Base-by-base conservation (phyloP, 768 basidiomycete genomes). In the Lentinus tigrinus region DNA sequence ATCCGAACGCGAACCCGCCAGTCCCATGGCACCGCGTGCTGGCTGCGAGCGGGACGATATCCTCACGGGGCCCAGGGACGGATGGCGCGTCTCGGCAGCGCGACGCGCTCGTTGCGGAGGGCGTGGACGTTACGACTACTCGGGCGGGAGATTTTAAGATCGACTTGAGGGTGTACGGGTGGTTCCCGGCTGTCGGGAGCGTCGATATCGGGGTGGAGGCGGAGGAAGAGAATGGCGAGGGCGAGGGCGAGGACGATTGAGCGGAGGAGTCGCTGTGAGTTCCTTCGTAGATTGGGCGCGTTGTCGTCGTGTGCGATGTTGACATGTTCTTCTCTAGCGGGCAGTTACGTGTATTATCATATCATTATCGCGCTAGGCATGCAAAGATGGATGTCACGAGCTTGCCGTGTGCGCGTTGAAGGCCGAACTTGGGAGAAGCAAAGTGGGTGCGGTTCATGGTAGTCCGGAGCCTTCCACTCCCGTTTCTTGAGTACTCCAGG, bases 21-120 rank as follows among this genome's bases (percentile, higher is more conserved):
- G 82, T 93, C 1, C 92, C 91, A 0, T 94, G 91, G 91, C 80
- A 93, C 60, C 83, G 91, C 28, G 89, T 93, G 4, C 76, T 93
- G 14, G 79, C 83, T 3, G 78, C 89, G 0, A 79, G 85, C 0
- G 91, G 92, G 1, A 73, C 77, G 1, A 89, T 91, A 62, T 92
- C 92, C 1, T 93, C 91, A 7, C 81, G 94, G 43, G 93, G 90
- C 0, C 91, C 93, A 3, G 89, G 86, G 3, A 94, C 94, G 3
- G 75, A 81, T 39, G 93, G 92, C 2, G 93, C 93, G 0, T 81
- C 81, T 44, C 75, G 84, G 1, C 94, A 97, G 68, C 76, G 84
- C 17, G 85, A 88, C n/a, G 85, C 80, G 2, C 79, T 97, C 14
- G 83, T 86, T 57, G 85, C 83, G 0, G 94, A 95, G 70, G 92